These are phyloP conservation scores for Komagataella ulmi DNA, from an alignment of 805 yeast species.

Conservation along the genomic window DNA sequence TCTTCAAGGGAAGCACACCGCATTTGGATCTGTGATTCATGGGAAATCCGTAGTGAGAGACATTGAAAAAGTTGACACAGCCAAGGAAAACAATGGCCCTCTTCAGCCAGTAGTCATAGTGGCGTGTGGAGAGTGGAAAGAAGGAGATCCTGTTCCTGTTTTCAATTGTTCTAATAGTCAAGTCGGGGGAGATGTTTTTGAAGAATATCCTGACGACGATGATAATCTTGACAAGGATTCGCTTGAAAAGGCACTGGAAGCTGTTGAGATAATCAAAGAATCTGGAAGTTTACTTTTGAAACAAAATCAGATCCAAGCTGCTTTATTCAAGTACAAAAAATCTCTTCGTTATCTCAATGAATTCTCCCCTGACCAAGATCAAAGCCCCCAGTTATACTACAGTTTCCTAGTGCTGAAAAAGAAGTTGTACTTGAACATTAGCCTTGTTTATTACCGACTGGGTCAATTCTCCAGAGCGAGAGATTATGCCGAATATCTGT, in stretches of 20 bases:
- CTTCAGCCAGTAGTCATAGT: slow-evolving; percentile 28
- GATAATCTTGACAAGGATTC: slow-evolving; percentile 41
- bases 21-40: slow-evolving; percentile 57
- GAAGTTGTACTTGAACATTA: slow-evolving; percentile 41
- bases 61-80: slow-evolving; percentile 37
- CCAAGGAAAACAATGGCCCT: slow-evolving; percentile 21
- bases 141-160: slow-evolving; percentile 38
- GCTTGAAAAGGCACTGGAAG: slow-evolving; percentile 31
- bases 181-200: slow-evolving; percentile 59
- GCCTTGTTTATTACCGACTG: slow-evolving; percentile 37
- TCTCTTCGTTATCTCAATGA: slow-evolving; percentile 60
- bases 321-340: slow-evolving; percentile 52
- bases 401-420: slow-evolving; percentile 39
- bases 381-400: slow-evolving; percentile 35
- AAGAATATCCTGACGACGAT: slow-evolving; percentile 73
- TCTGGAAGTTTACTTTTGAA: slow-evolving; percentile 55
- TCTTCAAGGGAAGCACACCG: slow-evolving; percentile 60
- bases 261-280: slow-evolving; percentile 43
- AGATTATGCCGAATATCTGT: slow-evolving; percentile 39
- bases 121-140: slow-evolving; percentile 54
- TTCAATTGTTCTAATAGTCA: slow-evolving; percentile 47
- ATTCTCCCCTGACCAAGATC: slow-evolving; percentile 55
- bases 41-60: slow-evolving; percentile 64
- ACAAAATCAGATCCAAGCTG: slow-evolving; percentile 31
- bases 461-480: slow-evolving; percentile 33